Evolutionary conservation across 2,329 filamentous ascomycete species (phyloP).

Genomic region (Neopestalotiopsis sp.): DNA sequence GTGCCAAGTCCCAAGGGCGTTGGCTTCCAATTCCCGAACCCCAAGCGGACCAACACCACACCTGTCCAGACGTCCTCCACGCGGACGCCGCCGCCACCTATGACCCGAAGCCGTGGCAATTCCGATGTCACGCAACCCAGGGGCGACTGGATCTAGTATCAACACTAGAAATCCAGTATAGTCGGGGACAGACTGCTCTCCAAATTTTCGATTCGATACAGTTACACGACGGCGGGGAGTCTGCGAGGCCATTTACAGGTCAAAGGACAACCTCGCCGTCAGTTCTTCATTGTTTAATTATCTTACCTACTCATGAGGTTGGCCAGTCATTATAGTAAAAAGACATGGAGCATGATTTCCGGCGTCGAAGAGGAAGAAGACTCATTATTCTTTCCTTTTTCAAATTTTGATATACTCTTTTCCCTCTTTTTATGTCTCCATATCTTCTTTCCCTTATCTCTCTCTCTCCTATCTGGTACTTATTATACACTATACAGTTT

Average conservation of each 20-base stretch:
- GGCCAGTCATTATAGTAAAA: neutral
- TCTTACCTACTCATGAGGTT: neutral
- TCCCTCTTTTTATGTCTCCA: neutral
- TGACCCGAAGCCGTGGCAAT: slow-evolving; percentile 28
- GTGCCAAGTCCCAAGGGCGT: slow-evolving; percentile 50
- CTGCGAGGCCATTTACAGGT: neutral
- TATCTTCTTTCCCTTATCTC: neutral
- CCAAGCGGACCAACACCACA: slow-evolving; percentile 32
- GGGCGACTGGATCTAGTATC: slow-evolving; percentile 34
- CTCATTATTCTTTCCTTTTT: neutral
- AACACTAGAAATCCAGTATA: neutral
- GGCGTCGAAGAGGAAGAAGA: neutral
- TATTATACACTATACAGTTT: neutral
- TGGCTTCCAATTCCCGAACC: slow-evolving; percentile 41
- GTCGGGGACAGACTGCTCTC: neutral
- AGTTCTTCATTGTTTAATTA: neutral
- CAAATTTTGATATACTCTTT: neutral
- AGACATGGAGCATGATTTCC: neutral
- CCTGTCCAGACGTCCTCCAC: slow-evolving; percentile 23
- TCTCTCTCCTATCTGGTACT: neutral
- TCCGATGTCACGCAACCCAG: slow-evolving; percentile 26
- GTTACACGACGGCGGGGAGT: neutral
- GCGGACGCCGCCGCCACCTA: slow-evolving; percentile 15
- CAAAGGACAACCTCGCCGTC: neutral
- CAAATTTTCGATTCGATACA: neutral